phyloP scores from a whole-genome alignment of 1,284 basidiomycete genomes.

The Apiotrichum brassicae region DNA sequence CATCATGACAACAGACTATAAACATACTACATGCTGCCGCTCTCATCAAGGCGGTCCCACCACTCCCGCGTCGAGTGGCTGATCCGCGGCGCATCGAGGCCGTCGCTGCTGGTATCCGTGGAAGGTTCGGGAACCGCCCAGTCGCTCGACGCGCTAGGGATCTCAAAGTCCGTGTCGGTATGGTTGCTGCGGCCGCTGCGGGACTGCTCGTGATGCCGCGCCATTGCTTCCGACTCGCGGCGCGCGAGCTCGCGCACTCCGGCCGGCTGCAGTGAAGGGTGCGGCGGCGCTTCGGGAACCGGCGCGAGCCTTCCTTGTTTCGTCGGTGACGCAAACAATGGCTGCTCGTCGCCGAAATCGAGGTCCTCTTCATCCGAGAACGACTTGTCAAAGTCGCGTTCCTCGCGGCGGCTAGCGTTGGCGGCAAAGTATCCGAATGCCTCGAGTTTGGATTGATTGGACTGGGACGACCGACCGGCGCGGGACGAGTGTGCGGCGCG shows the following conservation, averaged over 20 bases:
- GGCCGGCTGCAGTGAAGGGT: constrained; percentile 30
- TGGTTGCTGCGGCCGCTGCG: no score
- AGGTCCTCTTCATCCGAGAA: constrained; percentile 37
- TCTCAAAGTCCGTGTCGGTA: background rate
- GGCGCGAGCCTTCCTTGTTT: constrained; percentile 2
- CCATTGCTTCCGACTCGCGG: constrained; percentile 15
- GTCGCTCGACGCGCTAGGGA: background rate
- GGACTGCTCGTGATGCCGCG: constrained; percentile 7
- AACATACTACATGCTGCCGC: background rate
- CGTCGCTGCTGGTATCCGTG: background rate
- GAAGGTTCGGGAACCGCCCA: background rate
- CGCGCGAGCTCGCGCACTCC: constrained; percentile 28
- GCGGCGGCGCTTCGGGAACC: constrained; percentile 33
- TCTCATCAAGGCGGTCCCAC: constrained; percentile 2
- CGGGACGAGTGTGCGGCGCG: background rate
- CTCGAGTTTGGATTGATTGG: constrained; percentile 27
- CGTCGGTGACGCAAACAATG: background rate
- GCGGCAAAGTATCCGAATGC: constrained; percentile 30
- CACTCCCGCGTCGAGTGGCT: background rate
- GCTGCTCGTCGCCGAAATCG: constrained; percentile 18
- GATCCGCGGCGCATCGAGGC: background rate
- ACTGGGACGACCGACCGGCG: background rate
- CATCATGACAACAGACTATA: background rate
- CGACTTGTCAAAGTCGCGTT: constrained; percentile 18
- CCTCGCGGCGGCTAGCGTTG: background rate